phyloP scores from a whole-genome alignment of 345 rosid genomes.

The Eucalyptus caleyi region DNA sequence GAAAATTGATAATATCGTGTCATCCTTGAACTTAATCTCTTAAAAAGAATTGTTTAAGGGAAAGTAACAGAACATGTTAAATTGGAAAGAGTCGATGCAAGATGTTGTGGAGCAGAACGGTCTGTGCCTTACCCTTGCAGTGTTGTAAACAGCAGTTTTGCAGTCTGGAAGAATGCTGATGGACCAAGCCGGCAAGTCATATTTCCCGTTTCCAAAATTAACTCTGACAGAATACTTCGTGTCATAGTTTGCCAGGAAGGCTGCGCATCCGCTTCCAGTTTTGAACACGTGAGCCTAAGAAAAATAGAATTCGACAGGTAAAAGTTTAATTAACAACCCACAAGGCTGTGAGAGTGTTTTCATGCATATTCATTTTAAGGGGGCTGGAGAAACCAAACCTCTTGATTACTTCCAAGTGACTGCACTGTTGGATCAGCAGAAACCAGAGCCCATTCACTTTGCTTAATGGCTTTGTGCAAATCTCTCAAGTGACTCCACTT shows the following conservation, averaged over 20 bases:
- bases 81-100: neutral
- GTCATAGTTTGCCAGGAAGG: constrained; percentile 38
- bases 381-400: constrained; percentile 4
- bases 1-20: neutral
- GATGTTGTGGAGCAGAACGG: neutral
- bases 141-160: constrained; percentile 22
- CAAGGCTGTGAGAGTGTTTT: neutral
- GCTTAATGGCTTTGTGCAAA: constrained; percentile 34
- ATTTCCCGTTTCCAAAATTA: constrained; percentile 12
- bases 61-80: neutral
- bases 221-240: constrained; percentile 13
- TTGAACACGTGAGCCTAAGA: constrained; percentile 30
- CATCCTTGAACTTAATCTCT: neutral
- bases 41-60: neutral
- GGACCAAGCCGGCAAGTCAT: constrained; percentile 39
- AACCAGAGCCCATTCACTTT: constrained; percentile 26
- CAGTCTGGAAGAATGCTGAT: constrained; percentile 36
- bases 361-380: neutral
- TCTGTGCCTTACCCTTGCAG: constrained; percentile 12
- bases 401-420: constrained; percentile 15
- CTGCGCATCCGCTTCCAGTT: constrained; percentile 9
- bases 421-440: constrained; percentile 27
- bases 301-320: neutral
- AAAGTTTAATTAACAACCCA: neutral
- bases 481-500: constrained; percentile 37